Percentiles rank a stretch among this genome's conserved stretches.
phyloP scores from a whole-genome alignment of 257 asterid genomes.

The Oldenlandia corymbosa region DNA sequence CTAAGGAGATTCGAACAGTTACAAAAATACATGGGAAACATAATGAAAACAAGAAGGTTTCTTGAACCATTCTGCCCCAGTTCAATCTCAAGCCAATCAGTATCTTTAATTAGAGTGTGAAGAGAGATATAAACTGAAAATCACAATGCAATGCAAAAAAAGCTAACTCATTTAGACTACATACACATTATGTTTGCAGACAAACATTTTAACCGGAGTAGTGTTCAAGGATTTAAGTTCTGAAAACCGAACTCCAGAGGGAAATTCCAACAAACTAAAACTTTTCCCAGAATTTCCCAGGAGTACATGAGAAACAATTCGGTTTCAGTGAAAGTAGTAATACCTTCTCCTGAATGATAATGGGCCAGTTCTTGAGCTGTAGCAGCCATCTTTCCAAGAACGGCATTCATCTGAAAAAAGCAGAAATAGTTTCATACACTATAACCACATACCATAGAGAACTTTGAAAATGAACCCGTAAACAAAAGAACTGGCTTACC shows the following conservation, averaged over 20 bases:
- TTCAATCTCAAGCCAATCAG: not conserved
- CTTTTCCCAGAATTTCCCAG: not conserved
- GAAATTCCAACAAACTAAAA: not conserved
- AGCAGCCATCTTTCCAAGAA: conserved; percentile 84
- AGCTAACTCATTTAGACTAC: too few species aligned
- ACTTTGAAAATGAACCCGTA: not conserved
- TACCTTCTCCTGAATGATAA: conserved; percentile 98
- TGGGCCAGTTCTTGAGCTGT: conserved; percentile 89
- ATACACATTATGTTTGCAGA: not conserved
- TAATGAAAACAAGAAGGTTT: not conserved
- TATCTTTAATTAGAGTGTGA: not conserved
- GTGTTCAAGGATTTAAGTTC: not conserved
- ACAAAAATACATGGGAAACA: not conserved
- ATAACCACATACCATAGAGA: conserved; percentile 1
- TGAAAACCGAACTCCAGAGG: not conserved
- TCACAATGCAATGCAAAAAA: not conserved
- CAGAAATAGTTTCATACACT: conserved; percentile 17
- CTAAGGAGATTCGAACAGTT: not conserved
- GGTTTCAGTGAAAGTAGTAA: conserved; percentile 7
- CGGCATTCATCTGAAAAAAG: conserved; percentile 69
- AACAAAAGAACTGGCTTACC: conserved; percentile 35
- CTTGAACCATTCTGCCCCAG: not conserved
- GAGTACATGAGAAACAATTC: not conserved
- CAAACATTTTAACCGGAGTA: not conserved
- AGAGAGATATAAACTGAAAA: not conserved